Conservation (phyloP, 1,284 basidiomycete genomes). For the Ceratobasidium sp. region DNA sequence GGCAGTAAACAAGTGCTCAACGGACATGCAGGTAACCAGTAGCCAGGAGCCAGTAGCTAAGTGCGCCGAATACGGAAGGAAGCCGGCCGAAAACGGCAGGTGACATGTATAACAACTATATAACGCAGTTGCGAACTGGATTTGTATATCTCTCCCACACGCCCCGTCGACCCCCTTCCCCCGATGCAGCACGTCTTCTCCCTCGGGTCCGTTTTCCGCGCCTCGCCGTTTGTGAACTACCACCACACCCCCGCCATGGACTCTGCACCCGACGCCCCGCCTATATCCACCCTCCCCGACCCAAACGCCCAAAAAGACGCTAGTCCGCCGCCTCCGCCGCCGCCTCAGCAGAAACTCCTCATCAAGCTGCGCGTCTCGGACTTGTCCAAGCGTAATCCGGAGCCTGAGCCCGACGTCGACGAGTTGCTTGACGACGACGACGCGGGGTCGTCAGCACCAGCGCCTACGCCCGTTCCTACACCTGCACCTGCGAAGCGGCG, state of each 20-base stretch:
- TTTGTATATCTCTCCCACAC: slow-evolving; percentile 2
- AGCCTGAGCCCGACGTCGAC: not conserved
- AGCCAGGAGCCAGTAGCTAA: too few species aligned
- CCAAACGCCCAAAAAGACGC: not conserved
- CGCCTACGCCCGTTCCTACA: not conserved
- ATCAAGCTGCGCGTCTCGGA: slow-evolving; percentile 38
- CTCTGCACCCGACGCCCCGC: not conserved
- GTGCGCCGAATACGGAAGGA: too few species aligned
- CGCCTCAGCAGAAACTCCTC: slow-evolving; percentile 37
- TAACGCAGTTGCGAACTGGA: not conserved
- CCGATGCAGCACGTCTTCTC: slow-evolving; percentile 44
- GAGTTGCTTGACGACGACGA: slow-evolving; percentile 7
- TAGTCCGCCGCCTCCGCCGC: slow-evolving; percentile 19
- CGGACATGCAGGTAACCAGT: too few species aligned
- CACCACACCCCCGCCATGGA: slow-evolving; percentile 14
- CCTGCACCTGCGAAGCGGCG: slow-evolving; percentile 20
- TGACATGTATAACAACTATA: not conserved
- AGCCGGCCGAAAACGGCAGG: slow-evolving; percentile 13
- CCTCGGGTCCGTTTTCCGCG: slow-evolving; percentile 35
- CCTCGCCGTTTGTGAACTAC: slow-evolving; percentile 43
- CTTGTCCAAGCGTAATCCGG: not conserved
- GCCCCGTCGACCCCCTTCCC: not conserved
- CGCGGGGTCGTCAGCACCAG: not conserved
- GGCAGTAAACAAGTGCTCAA: too few species aligned
- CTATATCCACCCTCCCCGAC: slow-evolving; percentile 10